Conservation (phyloP, 208 protist genomes). For the Naegleria lovaniensis region DNA sequence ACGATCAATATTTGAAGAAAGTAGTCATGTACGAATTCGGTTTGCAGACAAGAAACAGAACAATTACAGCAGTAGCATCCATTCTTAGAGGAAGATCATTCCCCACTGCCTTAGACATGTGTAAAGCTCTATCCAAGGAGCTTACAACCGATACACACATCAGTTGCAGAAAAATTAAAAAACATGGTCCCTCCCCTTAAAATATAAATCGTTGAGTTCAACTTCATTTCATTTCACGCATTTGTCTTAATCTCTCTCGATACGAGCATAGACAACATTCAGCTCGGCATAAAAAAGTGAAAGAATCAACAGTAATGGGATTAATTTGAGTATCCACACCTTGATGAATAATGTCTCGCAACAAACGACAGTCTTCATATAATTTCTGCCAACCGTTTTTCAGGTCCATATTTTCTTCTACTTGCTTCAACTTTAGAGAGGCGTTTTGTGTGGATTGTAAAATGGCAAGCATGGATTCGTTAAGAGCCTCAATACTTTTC, state of each 20-base stretch:
- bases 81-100: too few relatives aligned
- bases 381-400: not conserved
- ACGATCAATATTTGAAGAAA: too few relatives aligned
- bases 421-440: not conserved
- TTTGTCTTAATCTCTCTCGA: not conserved
- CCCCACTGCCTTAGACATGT: too few relatives aligned
- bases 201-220: too few relatives aligned
- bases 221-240: too few relatives aligned
- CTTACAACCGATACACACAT: too few relatives aligned
- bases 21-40: too few relatives aligned
- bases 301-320: not conserved
- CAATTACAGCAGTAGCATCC: too few relatives aligned
- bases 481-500: not conserved
- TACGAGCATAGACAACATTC: not conserved
- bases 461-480: not conserved
- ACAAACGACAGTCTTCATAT: not conserved
- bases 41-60: too few relatives aligned
- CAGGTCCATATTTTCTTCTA: not conserved
- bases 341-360: not conserved
- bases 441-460: not conserved
- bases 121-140: too few relatives aligned
- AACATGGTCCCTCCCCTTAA: too few relatives aligned
- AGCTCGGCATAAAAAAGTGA: not conserved
- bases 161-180: too few relatives aligned
- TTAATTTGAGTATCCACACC: not conserved